Base-by-base conservation (phyloP, 78 protist genomes). In the Guillardia theta region DNA sequence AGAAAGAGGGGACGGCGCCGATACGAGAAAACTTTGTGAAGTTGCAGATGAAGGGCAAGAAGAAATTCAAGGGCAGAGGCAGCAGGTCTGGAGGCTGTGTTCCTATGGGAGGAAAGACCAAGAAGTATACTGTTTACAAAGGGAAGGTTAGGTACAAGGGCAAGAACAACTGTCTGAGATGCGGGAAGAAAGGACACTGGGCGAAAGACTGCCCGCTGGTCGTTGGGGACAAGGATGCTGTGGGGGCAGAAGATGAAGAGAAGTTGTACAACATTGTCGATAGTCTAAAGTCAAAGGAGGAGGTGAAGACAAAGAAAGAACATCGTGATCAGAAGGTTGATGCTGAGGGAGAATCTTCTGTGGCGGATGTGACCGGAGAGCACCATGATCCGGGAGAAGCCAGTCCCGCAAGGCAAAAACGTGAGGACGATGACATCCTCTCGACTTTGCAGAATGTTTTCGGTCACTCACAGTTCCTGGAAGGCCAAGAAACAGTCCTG, bases 171-270 rank as follows among this genome's bases (percentile, higher is more conserved):
- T 78, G 90, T 30, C 44, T 78, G 19, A 30, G 10, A 9, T 78
- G 90, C 48, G 90, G 90, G 2, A 78, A 78, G 48, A 43, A 15
- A 24, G 90, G 90, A 22, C 90, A 78, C 48, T 78, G 90, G 90
- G 90, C 48, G 9, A 70, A 10, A 43, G 22, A 70, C 33, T 70
- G 87, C 41, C 90, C 45, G 15, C 83, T 36, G 83, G 9, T 1
- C n/a, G 33, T 18, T 18, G 70, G 27, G 27, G 70, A 58, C 70
- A 6, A 6, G 27, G 70, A 6, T 0, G 6, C 39, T 30, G 10
- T 50, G 58, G 10, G 58, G 58, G 30, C 30, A 50, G 58, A 15
- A 15, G 6, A 30, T 1, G 70, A 58, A 58, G 70, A 58, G 70
- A 6, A 30, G 27, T 24, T 6, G 70, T 30, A 30, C 2, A 58